Evolutionary conservation across 176 grass and related monocot genomes (phyloP).

Genomic region (Zizania latifolia): DNA sequence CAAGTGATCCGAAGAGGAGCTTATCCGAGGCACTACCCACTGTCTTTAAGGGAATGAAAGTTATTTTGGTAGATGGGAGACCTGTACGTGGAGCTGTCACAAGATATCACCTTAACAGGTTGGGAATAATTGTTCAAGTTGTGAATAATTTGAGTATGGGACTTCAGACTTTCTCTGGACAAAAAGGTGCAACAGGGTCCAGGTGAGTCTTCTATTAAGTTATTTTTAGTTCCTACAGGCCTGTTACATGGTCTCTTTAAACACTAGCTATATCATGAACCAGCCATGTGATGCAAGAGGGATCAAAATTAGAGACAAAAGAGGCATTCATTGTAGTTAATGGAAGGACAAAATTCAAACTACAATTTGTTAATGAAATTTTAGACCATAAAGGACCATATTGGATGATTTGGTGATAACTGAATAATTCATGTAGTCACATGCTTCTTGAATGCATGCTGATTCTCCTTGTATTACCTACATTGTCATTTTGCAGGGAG

Average conservation of each 20-base stretch:
- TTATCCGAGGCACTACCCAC: conserved; percentile 52
- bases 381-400: background rate
- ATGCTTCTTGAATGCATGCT: background rate
- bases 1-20: conserved; percentile 41
- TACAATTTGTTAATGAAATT: background rate
- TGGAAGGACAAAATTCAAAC: background rate
- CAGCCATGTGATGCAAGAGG: background rate
- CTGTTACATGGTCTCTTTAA: background rate
- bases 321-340: background rate
- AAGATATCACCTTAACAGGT: conserved; percentile 79
- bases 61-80: conserved; percentile 60
- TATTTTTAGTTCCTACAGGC: conserved; percentile 13
- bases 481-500: conserved; percentile 31
- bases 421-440: background rate
- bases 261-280: background rate
- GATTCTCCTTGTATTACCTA: background rate
- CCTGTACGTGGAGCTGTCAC: conserved; percentile 76
- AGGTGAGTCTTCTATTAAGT: conserved; percentile 43
- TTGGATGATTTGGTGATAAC: background rate
- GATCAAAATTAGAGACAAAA: background rate
- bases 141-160: conserved; percentile 46
- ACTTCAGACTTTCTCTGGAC: conserved; percentile 51
- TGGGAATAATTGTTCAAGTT: conserved; percentile 67
- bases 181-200: conserved; percentile 33
- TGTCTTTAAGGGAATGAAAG: conserved; percentile 73